phyloP scores from a whole-genome alignment of 495 filamentous ascomycete genomes.

The Neurospora sublineolata region DNA sequence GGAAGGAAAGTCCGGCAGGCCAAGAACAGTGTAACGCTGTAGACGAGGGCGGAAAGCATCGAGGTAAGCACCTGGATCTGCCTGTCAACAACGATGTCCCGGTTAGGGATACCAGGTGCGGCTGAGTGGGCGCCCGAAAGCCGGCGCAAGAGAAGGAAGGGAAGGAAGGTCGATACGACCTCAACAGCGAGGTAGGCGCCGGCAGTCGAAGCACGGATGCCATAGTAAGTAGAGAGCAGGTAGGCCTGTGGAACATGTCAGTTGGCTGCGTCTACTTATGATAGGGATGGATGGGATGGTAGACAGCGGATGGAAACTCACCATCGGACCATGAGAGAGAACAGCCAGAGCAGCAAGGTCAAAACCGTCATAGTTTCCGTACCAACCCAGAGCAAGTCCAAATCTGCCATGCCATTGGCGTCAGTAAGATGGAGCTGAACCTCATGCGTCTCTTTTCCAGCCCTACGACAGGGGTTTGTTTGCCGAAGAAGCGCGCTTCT shows the following conservation, averaged over 20 bases:
- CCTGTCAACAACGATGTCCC: slow-evolving; percentile 56
- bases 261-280: slow-evolving; percentile 1
- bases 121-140: slow-evolving; percentile 49
- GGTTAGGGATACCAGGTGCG: slow-evolving; percentile 50
- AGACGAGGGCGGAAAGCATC: slow-evolving; percentile 54
- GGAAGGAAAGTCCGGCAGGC: slow-evolving; percentile 58
- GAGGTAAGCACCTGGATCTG: slow-evolving; percentile 51
- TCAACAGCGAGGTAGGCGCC: slow-evolving; percentile 50
- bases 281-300: background rate
- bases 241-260: slow-evolving; percentile 36
- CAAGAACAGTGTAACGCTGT: slow-evolving; percentile 51
- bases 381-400: slow-evolving; percentile 62
- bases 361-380: slow-evolving; percentile 55
- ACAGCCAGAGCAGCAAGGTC: slow-evolving; percentile 58
- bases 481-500: background rate
- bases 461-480: slow-evolving; percentile 2
- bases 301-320: slow-evolving; percentile 20
- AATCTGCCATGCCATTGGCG: slow-evolving; percentile 29
- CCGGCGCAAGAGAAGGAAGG: slow-evolving; percentile 58
- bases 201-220: slow-evolving; percentile 45
- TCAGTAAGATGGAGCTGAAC: slow-evolving; percentile 22
- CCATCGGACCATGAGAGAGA: slow-evolving; percentile 58
- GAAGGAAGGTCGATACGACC: slow-evolving; percentile 51
- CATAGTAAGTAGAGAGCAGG: slow-evolving; percentile 65
- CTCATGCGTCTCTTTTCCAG: slow-evolving; percentile 8